Percentiles rank a stretch among this genome's conserved stretches.
Conservation (phyloP, 1,284 basidiomycete species). For the Cryptococcus floricola region DNA sequence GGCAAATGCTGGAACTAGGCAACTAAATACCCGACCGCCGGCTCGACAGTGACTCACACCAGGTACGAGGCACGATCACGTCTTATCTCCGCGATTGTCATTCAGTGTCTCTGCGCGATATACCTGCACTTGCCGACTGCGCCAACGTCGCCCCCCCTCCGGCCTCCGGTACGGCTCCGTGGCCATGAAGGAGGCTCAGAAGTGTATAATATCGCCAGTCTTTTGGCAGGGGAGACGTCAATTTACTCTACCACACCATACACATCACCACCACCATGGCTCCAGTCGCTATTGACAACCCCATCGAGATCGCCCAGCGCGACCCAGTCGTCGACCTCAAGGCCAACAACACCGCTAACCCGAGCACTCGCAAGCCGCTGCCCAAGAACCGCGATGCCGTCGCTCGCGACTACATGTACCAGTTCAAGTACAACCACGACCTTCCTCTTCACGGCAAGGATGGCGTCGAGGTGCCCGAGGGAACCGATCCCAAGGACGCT, state of each 20-base stretch:
- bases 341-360: constrained; percentile 7
- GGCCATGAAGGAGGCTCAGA: no score
- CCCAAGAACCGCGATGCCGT: constrained; percentile 4
- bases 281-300: constrained; percentile 15
- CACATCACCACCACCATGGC: constrained; percentile 7
- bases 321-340: constrained; percentile 11
- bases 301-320: not conserved
- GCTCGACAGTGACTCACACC: no score
- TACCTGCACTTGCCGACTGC: not conserved
- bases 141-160: no score
- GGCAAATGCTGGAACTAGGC: no score
- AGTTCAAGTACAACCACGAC: constrained; percentile 26
- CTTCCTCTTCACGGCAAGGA: constrained; percentile 16
- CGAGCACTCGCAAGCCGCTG: not conserved
- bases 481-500: constrained; percentile 6
- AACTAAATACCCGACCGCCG: no score
- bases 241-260: no score
- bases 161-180: no score
- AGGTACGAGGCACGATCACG: no score
- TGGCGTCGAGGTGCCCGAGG: constrained; percentile 12
- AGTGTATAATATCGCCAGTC: no score
- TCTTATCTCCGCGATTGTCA: no score
- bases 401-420: constrained; percentile 25
- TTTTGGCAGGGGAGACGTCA: no score
- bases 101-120: not conserved